Conservation (phyloP, 805 yeast genomes). For the Candida sphagnicola region DNA sequence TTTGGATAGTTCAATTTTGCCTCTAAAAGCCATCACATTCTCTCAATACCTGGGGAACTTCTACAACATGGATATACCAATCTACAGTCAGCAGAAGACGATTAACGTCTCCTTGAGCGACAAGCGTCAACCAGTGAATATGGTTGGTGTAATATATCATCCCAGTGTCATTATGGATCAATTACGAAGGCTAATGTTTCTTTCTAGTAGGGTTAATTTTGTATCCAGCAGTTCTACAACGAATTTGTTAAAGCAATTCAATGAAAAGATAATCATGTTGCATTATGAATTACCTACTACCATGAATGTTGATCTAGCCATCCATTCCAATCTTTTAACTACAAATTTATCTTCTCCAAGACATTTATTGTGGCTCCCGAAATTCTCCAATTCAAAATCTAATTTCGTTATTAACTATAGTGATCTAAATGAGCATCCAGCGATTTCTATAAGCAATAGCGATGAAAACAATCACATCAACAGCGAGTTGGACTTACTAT, state of each 20-base stretch:
- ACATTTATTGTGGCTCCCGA: constrained; percentile 7
- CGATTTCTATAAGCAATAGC: neutral
- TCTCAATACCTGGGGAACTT: neutral
- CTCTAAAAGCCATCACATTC: neutral
- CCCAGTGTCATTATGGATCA: constrained; percentile 10
- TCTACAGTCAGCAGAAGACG: constrained; percentile 1
- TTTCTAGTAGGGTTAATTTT: constrained; percentile 4
- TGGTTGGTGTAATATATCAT: constrained; percentile 15
- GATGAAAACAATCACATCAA: constrained; percentile 1
- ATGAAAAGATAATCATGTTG: neutral
- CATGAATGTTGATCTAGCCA: neutral
- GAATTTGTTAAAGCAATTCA: neutral
- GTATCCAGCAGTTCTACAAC: neutral
- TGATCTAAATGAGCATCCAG: neutral
- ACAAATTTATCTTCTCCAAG: constrained; percentile 5
- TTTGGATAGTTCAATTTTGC: neutral
- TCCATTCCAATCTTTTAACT: neutral
- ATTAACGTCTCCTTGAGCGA: neutral
- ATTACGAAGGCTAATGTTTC: constrained; percentile 6
- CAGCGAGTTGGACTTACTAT: constrained; percentile 12
- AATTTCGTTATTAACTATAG: neutral
- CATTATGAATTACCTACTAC: neutral
- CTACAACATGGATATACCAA: constrained; percentile 7
- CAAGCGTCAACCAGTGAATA: neutral
- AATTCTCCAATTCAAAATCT: constrained; percentile 1